Base-by-base conservation (phyloP, 1,284 basidiomycete genomes). In the Polyporus tsugae region DNA sequence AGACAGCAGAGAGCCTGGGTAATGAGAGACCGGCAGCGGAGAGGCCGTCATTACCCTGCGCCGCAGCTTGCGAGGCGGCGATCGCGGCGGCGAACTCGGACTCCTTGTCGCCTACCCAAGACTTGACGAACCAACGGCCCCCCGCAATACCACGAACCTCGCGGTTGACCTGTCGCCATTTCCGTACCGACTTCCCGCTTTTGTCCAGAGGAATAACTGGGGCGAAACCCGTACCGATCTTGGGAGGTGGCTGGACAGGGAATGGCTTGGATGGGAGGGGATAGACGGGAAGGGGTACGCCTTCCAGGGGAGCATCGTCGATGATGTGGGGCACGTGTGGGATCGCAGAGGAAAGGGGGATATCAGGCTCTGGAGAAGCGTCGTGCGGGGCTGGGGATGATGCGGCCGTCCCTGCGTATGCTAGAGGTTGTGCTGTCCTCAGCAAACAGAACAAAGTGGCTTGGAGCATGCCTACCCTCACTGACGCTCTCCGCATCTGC, bases 61-160 rank as follows among this genome's bases (percentile, higher is more conserved):
- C 63, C 2, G 70, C 71, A 11, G 75, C 74, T 13, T 72, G 71
- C 0, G 75, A 71, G 2, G 74, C 75, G 19, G 84, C 65, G 3
- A 78, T 72, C 0, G 78, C 78, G 2, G 72, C 65, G 1, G 82
- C 85, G 66, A 85, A 89, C 68, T 90, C 86, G 15, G 91, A 92
- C 55, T 92, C 90, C 78, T 92, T 93, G 68, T 89, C 89, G n/a
- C 91, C 92, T 15, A 91, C 90, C 92, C 91, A 94, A 15, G 90
- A 82, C 36, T 85, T 85, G 9, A 88, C 80, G 73, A 93, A 90
- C 92, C 92, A 94, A 36, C 92, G 86, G 2, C 92, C 92, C 15
- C 92, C 92, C 39, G 89, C 92, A 64, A 94, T 92, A 10, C 92
- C 92, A 53, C 91, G 84, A 60, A 94, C 87, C 77, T 94, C 92